These are phyloP conservation scores for Globisporangium cylindrosporum DNA, from an alignment of 352 stramenopile species.

Conservation along the genomic window DNA sequence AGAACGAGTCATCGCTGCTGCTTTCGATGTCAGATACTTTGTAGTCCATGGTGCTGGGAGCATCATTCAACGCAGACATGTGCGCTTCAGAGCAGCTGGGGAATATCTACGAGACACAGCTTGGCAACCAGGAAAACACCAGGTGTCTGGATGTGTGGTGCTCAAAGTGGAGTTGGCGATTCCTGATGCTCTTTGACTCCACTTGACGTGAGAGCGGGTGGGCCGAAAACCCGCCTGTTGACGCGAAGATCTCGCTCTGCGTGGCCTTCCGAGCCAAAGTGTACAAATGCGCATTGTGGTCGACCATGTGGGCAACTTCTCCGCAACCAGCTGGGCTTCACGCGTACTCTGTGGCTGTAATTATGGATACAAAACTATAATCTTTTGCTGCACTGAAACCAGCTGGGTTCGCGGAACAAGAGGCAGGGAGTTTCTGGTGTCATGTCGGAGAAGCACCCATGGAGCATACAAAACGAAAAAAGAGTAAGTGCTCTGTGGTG, in stretches of 20 bases:
- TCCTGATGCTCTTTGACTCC: not conserved
- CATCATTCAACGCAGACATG: not conserved
- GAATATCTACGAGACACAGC: not conserved
- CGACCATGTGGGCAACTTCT: constrained; percentile 2
- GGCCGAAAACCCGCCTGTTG: not conserved
- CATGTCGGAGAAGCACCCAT: not conserved
- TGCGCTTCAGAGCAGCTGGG: not conserved
- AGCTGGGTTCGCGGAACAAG: constrained; percentile 8
- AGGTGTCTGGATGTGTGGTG: not conserved
- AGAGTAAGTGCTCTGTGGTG: not conserved
- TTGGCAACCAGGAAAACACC: not conserved
- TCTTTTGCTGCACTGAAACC: not conserved
- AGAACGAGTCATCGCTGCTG: not conserved
- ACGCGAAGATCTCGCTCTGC: constrained; percentile 9
- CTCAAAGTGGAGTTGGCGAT: not conserved
- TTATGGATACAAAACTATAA: constrained; percentile 14
- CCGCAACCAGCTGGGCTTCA: constrained; percentile 5
- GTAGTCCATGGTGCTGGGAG: not conserved
- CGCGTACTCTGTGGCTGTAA: constrained; percentile 5
- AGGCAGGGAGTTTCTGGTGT: not conserved
- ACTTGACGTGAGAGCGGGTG: constrained; percentile 1
- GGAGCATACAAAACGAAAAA: not conserved
- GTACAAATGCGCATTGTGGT: not conserved
- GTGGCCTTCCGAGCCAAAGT: not conserved
- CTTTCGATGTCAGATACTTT: not conserved